Percentiles rank a stretch among this genome's conserved stretches.
Evolutionary conservation across 179 eudicot species (phyloP).

Genomic region (Beta lomatogona): DNA sequence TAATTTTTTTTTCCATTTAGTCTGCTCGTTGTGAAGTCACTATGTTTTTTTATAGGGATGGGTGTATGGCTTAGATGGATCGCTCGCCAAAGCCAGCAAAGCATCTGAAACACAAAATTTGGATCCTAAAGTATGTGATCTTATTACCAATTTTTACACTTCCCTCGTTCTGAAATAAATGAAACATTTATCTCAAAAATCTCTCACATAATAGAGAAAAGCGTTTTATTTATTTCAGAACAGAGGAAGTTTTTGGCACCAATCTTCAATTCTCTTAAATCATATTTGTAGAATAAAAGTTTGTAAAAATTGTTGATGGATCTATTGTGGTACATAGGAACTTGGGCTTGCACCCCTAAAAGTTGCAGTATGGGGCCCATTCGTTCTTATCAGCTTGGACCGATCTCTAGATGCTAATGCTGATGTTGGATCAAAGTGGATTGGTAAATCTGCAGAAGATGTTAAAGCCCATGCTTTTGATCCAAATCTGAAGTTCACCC

Average conservation of each 20-base stretch:
- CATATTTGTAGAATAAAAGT: too few relatives aligned
- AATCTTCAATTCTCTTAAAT: too few relatives aligned
- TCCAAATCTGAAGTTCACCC: neutral
- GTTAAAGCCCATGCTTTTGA: conserved; percentile 17
- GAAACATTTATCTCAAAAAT: too few relatives aligned
- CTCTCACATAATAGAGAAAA: too few relatives aligned
- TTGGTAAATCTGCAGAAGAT: conserved; percentile 10
- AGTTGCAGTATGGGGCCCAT: conserved; percentile 18
- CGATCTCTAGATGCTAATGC: neutral
- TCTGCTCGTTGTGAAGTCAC: too few relatives aligned
- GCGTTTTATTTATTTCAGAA: too few relatives aligned
- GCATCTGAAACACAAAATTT: neutral
- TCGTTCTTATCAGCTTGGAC: conserved; percentile 8
- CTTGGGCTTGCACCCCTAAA: conserved; percentile 10
- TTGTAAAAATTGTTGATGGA: too few relatives aligned
- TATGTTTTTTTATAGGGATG: conserved; percentile 7
- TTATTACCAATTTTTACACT: neutral
- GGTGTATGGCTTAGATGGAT: conserved; percentile 17
- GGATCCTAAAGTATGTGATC: conserved; percentile 12
- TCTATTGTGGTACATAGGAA: neutral
- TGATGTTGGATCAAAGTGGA: conserved; percentile 13
- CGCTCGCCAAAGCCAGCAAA: conserved; percentile 11
- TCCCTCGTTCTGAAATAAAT: too few relatives aligned
- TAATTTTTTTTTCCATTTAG: too few relatives aligned
- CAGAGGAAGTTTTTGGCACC: too few relatives aligned